Evolutionary conservation across 805 yeast genomes (phyloP).

Genomic region (Saccharomyces jurei): DNA sequence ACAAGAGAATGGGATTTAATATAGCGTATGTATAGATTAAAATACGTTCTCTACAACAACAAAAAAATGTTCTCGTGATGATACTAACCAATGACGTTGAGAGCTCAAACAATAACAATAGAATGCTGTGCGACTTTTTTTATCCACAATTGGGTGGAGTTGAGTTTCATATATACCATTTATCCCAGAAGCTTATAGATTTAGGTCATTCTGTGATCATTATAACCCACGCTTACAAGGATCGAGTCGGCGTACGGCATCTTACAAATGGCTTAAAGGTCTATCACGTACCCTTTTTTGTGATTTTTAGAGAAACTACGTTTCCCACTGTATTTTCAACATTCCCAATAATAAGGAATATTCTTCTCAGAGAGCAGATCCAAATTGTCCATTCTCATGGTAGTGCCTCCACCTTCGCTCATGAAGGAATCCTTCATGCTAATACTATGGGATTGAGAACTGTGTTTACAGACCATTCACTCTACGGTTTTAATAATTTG

Average conservation of each 20-base stretch:
- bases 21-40: conserved; percentile 3
- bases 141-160: conserved; percentile 99
- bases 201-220: conserved; percentile 81
- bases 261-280: conserved; percentile 88
- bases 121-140: conserved; percentile 93
- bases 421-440: conserved; percentile 87
- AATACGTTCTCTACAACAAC: background rate
- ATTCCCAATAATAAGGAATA: conserved; percentile 78
- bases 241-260: conserved; percentile 72
- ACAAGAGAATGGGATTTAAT: background rate
- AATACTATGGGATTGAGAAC: conserved; percentile 87
- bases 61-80: background rate
- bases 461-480: conserved; percentile 90
- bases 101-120: conserved; percentile 17
- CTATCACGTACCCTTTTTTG: conserved; percentile 77
- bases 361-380: conserved; percentile 75
- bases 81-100: conserved; percentile 1
- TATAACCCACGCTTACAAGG: conserved; percentile 81
- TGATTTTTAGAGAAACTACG: conserved; percentile 74
- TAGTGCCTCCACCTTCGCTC: conserved; percentile 75
- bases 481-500: conserved; percentile 87
- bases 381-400: conserved; percentile 96
- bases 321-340: conserved; percentile 85
- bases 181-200: conserved; percentile 72
- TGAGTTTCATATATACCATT: conserved; percentile 87